Percentiles rank a stretch among this genome's conserved stretches.
Conservation (phyloP, 2,329 filamentous ascomycete species). For the Aspergillus awamori region DNA sequence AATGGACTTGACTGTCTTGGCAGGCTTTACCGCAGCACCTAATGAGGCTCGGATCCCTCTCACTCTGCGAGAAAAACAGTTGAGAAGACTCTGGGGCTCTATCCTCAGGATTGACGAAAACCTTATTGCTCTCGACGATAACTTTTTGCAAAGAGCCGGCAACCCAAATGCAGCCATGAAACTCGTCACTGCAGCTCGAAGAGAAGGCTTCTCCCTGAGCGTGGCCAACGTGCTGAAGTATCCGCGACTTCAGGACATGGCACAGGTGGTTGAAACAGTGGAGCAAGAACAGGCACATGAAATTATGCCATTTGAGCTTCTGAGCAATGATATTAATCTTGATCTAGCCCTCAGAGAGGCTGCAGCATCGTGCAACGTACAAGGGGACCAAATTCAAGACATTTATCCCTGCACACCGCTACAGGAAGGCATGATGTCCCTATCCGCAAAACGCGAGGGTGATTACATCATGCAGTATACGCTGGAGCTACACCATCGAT, state of each 20-base stretch:
- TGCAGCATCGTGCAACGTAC: background rate
- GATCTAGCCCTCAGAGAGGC: background rate
- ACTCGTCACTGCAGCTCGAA: background rate
- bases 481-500: background rate
- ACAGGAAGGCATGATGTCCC: constrained; percentile 9
- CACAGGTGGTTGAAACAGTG: too few species aligned
- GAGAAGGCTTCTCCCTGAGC: background rate
- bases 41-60: background rate
- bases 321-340: background rate
- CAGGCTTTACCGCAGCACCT: background rate
- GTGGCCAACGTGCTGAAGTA: background rate
- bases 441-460: background rate
- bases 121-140: background rate
- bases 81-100: background rate
- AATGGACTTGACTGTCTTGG: background rate
- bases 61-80: background rate
- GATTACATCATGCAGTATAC: background rate
- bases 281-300: too few species aligned
- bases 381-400: constrained; percentile 11
- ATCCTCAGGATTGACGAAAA: background rate
- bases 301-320: background rate
- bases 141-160: background rate
- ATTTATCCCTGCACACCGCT: constrained; percentile 16
- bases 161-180: background rate
- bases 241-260: background rate